These are phyloP conservation scores for Salix udensis DNA, from an alignment of 345 rosid species.

Conservation along the genomic window DNA sequence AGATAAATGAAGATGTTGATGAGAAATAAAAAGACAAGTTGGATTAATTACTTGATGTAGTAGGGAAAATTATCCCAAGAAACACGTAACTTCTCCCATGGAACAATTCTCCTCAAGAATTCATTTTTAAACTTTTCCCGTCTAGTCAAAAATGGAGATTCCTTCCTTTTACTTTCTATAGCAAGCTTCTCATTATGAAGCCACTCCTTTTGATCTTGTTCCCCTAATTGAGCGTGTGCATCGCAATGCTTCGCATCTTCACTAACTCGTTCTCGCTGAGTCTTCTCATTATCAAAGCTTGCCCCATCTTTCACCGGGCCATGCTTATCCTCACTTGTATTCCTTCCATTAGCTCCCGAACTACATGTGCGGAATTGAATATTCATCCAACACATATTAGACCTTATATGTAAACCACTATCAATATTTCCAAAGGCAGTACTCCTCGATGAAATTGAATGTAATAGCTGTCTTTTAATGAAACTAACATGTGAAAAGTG, in stretches of 20 bases:
- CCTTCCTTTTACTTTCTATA: slow-evolving; percentile 60
- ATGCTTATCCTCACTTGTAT: slow-evolving; percentile 66
- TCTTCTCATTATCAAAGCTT: slow-evolving; percentile 43
- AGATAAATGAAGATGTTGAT: neutral
- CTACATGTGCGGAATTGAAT: slow-evolving; percentile 56
- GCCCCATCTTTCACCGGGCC: slow-evolving; percentile 45
- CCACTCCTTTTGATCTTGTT: slow-evolving; percentile 96
- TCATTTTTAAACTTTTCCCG: slow-evolving; percentile 76
- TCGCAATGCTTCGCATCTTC: slow-evolving; percentile 38
- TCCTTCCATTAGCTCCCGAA: slow-evolving; percentile 82
- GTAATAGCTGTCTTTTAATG: slow-evolving; percentile 31
- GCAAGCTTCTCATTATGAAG: slow-evolving; percentile 69
- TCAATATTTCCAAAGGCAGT: slow-evolving; percentile 21
- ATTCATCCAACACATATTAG: slow-evolving; percentile 23
- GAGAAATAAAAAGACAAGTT: slow-evolving; percentile 5
- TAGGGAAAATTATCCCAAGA: slow-evolving; percentile 97
- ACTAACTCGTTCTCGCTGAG: slow-evolving; percentile 23
- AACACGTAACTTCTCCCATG: slow-evolving; percentile 86
- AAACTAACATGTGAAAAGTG: slow-evolving; percentile 24
- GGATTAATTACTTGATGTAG: slow-evolving; percentile 63
- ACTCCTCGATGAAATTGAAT: slow-evolving; percentile 29
- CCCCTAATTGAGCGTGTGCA: slow-evolving; percentile 76
- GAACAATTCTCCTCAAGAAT: slow-evolving; percentile 69
- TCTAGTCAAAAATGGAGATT: slow-evolving; percentile 41
- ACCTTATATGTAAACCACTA: slow-evolving; percentile 18